phyloP scores from a whole-genome alignment of 2,329 filamentous ascomycete species.

The Cladophialophora immunda region DNA sequence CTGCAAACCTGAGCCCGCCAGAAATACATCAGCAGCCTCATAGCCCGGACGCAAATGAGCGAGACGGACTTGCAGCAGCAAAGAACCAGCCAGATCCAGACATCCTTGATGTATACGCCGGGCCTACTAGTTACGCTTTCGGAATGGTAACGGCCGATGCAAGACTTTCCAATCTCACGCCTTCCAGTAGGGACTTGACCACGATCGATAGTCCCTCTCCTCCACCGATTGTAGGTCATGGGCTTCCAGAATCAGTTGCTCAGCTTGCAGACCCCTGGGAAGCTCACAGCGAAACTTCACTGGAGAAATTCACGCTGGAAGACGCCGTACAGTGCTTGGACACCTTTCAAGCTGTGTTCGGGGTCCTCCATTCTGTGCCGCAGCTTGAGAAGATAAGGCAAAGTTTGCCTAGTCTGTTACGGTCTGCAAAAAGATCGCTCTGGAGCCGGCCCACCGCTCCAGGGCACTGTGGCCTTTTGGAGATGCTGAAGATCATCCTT shows the following conservation, averaged over 20 bases:
- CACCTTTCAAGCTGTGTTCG: constrained; percentile 18
- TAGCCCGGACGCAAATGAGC: not conserved
- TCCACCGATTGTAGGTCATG: too few species aligned
- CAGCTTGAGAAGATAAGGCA: constrained; percentile 19
- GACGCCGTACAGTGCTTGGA: constrained; percentile 17
- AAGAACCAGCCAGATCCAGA: not conserved
- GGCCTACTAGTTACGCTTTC: constrained; percentile 14
- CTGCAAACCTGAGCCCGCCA: not conserved
- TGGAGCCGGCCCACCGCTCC: constrained; percentile 14
- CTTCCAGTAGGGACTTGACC: constrained; percentile 10
- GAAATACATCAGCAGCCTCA: not conserved
- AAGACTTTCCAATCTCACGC: constrained; percentile 21
- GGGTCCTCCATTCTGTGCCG: constrained; percentile 22
- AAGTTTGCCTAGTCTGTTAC: constrained; percentile 14
- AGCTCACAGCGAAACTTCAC: not conserved
- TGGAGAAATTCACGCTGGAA: constrained; percentile 17
- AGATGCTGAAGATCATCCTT: constrained; percentile 23
- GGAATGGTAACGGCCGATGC: constrained; percentile 19
- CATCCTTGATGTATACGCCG: constrained; percentile 9
- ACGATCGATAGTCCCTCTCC: not conserved
- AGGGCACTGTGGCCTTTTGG: constrained; percentile 22
- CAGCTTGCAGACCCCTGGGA: not conserved
- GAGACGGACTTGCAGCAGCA: not conserved
- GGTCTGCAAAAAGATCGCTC: constrained; percentile 21
- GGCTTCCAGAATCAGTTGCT: not conserved